phyloP scores from a whole-genome alignment of 2,329 filamentous ascomycete genomes.

The Balansia obtecta region DNA sequence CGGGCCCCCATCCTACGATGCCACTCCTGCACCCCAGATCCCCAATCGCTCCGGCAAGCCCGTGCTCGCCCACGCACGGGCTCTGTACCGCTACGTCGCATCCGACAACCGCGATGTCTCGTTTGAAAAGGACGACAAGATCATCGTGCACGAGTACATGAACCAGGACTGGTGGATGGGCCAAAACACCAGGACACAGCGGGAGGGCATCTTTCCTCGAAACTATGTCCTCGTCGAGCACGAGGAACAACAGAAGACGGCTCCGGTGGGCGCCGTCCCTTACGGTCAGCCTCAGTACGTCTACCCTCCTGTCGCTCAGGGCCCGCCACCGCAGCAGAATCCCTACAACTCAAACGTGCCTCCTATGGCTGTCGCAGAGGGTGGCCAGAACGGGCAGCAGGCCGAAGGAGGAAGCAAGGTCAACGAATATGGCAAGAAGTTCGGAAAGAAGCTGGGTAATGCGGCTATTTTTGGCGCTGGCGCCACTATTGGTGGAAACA shows the following conservation, averaged over 20 bases:
- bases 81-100: slow-evolving; percentile 73
- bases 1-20: slow-evolving; percentile 38
- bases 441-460: slow-evolving; percentile 81
- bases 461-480: slow-evolving; percentile 84
- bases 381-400: slow-evolving; percentile 23
- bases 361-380: slow-evolving; percentile 58
- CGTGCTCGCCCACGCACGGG: slow-evolving; percentile 60
- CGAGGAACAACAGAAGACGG: slow-evolving; percentile 34
- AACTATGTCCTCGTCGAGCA: slow-evolving; percentile 72
- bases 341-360: slow-evolving; percentile 62
- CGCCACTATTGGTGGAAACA: slow-evolving; percentile 78
- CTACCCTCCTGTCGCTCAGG: slow-evolving; percentile 16
- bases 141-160: slow-evolving; percentile 82
- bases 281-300: slow-evolving; percentile 25
- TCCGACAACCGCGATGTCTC: slow-evolving; percentile 70
- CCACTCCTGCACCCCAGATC: slow-evolving; percentile 31
- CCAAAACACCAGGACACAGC: slow-evolving; percentile 66
- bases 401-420: slow-evolving; percentile 46
- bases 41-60: slow-evolving; percentile 35
- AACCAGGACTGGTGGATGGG: slow-evolving; percentile 97
- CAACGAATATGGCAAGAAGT: slow-evolving; percentile 75
- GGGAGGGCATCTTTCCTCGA: slow-evolving; percentile 90
- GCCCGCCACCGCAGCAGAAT: slow-evolving; percentile 38
- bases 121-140: slow-evolving; percentile 66
- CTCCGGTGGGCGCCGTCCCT: slow-evolving; percentile 20